phyloP scores from a whole-genome alignment of 805 yeast species.

The Hemisphaericaspora nanyangensis region DNA sequence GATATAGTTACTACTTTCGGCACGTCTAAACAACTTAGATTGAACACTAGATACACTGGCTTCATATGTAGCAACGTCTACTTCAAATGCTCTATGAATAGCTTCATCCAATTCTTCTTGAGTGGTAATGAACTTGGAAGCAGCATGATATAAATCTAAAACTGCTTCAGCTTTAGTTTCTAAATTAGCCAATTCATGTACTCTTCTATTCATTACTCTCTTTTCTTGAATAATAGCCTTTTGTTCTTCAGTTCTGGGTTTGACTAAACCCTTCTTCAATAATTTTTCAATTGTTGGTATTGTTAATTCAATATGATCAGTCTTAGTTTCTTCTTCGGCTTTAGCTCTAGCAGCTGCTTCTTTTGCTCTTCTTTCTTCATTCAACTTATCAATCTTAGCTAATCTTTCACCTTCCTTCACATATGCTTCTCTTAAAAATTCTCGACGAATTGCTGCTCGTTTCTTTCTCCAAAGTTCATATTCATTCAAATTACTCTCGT shows the following conservation, averaged over 20 bases:
- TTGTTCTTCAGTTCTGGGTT: slow-evolving; percentile 72
- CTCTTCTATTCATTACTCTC: slow-evolving; percentile 63
- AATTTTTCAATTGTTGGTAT: slow-evolving; percentile 71
- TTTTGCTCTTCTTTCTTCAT: slow-evolving; percentile 21
- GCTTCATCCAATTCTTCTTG: slow-evolving; percentile 61
- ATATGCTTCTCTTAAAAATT: slow-evolving; percentile 63
- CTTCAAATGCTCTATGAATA: slow-evolving; percentile 55
- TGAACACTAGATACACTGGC: slow-evolving; percentile 29
- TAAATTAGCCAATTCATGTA: slow-evolving; percentile 48
- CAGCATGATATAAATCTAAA: slow-evolving; percentile 67
- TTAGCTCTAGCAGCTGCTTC: slow-evolving; percentile 19
- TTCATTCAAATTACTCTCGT: slow-evolving; percentile 27
- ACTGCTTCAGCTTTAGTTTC: slow-evolving; percentile 53
- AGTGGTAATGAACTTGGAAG: slow-evolving; percentile 66
- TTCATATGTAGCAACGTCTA: slow-evolving; percentile 32
- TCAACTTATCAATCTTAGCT: slow-evolving; percentile 29
- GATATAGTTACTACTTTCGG: slow-evolving; percentile 22
- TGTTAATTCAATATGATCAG: slow-evolving; percentile 37
- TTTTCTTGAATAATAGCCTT: slow-evolving; percentile 50
- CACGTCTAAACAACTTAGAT: slow-evolving; percentile 31
- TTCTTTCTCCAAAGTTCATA: slow-evolving; percentile 46
- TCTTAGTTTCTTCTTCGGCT: slow-evolving; percentile 36
- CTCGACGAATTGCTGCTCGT: slow-evolving; percentile 65
- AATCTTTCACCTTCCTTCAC: slow-evolving; percentile 50
- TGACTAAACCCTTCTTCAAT: slow-evolving; percentile 65